phyloP scores from a whole-genome alignment of 2,329 filamentous ascomycete species.

The Corynespora cassiicola region DNA sequence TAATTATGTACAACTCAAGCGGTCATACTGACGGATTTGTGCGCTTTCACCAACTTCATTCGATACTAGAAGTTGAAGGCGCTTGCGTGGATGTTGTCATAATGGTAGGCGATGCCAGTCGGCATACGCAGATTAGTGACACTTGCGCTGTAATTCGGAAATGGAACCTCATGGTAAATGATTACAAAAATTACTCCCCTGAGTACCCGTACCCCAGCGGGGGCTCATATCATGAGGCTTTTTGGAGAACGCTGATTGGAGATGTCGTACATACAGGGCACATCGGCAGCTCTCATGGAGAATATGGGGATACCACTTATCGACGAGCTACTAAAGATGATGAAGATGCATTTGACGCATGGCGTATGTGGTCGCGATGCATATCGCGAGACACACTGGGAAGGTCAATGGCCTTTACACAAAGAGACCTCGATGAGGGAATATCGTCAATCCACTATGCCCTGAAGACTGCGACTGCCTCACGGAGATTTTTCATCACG shows the following conservation, averaged over 20 bases:
- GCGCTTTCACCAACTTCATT: constrained; percentile 5
- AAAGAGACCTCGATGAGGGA: constrained; percentile 22
- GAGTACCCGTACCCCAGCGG: constrained; percentile 24
- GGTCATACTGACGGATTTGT: constrained; percentile 7
- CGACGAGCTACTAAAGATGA: constrained; percentile 17
- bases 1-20: constrained; percentile 20
- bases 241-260: constrained; percentile 22
- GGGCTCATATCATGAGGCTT: constrained; percentile 18
- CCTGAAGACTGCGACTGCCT: constrained; percentile 22
- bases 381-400: constrained; percentile 23
- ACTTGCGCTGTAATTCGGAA: constrained; percentile 18
- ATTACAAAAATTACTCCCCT: no score
- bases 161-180: constrained; percentile 21
- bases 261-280: constrained; percentile 13
- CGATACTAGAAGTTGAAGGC: constrained; percentile 16
- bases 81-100: constrained; percentile 15
- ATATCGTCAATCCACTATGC: constrained; percentile 23
- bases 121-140: constrained; percentile 25
- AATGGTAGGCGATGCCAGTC: constrained; percentile 17
- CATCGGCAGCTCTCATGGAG: no score
- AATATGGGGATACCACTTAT: no score
- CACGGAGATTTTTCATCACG: constrained; percentile 26
- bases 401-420: constrained; percentile 18
- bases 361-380: constrained; percentile 27
- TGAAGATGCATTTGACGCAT: constrained; percentile 16